Percentiles rank a stretch among this genome's conserved stretches.
Evolutionary conservation across 352 stramenopile species (phyloP).

Genomic region (Phytophthora multivora): DNA sequence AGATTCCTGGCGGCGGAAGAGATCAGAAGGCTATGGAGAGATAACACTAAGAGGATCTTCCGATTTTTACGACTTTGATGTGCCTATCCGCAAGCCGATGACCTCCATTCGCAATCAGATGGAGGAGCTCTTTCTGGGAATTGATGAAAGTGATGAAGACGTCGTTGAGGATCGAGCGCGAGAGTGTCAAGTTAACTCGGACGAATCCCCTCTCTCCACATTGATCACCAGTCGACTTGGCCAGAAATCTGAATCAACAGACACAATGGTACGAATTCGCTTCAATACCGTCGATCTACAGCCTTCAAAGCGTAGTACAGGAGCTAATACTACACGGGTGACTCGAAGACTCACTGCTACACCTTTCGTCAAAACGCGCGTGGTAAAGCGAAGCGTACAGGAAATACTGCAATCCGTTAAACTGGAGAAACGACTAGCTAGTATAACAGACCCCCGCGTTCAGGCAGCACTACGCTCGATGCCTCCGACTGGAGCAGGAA

Average conservation of each 20-base stretch:
- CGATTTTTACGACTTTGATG: conserved; percentile 41
- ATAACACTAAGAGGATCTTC: conserved; percentile 30
- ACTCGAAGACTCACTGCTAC: background rate
- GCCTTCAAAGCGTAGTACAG: conserved; percentile 1
- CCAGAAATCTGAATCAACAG: conserved; percentile 43
- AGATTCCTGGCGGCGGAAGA: conserved; percentile 56
- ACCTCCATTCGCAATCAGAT: conserved; percentile 44
- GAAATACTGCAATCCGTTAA: conserved; percentile 69
- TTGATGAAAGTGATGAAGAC: conserved; percentile 27
- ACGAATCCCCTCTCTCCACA: conserved; percentile 23
- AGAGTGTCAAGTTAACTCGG: conserved; percentile 3
- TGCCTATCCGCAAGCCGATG: conserved; percentile 46
- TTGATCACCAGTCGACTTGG: conserved; percentile 38
- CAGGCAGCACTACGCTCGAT: conserved; percentile 17
- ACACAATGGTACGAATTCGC: conserved; percentile 48
- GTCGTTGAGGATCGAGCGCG: background rate
- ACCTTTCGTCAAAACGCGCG: conserved; percentile 6
- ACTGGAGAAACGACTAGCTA: conserved; percentile 45
- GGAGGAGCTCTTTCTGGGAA: conserved; percentile 70
- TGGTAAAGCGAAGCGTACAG: conserved; percentile 78
- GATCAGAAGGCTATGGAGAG: conserved; percentile 40
- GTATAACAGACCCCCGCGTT: conserved; percentile 17
- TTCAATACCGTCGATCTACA: conserved; percentile 37
- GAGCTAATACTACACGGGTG: background rate
- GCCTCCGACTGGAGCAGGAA: conserved; percentile 4